Conservation (phyloP, 2,329 filamentous ascomycete species). For the Gremmenia infestans region DNA sequence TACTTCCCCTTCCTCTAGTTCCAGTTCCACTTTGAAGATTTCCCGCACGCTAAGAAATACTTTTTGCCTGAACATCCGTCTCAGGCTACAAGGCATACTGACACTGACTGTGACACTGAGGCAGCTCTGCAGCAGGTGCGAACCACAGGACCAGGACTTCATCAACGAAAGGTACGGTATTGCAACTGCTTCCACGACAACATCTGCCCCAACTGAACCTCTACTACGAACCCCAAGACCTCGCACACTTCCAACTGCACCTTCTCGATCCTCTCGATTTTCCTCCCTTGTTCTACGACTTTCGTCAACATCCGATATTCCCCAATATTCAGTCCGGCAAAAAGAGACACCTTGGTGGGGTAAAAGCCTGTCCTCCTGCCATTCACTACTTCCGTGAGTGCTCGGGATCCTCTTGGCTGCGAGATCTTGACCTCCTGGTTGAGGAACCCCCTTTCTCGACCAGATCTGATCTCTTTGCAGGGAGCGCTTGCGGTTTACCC, state of each 20-base stretch:
- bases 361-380: conserved; percentile 15
- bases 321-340: conserved; percentile 8
- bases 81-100: too few species aligned
- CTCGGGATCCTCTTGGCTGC: conserved; percentile 4
- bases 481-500: conserved; percentile 22
- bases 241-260: background rate
- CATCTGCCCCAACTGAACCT: background rate
- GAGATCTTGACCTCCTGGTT: conserved; percentile 1
- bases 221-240: background rate
- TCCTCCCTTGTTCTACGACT: background rate
- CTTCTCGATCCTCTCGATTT: background rate
- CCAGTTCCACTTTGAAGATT: too few species aligned
- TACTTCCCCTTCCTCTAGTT: too few species aligned
- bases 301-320: background rate
- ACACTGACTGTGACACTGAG: too few species aligned
- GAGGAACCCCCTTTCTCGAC: background rate
- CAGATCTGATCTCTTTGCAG: conserved; percentile 19
- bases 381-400: conserved; percentile 21
- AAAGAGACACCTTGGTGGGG: conserved; percentile 30
- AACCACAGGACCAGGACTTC: too few species aligned
- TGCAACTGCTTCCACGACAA: background rate
- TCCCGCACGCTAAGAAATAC: too few species aligned
- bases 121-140: too few species aligned
- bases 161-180: background rate
- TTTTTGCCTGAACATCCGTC: too few species aligned